phyloP scores from a whole-genome alignment of 148 eudicot species.

The Rhododendron mucronatum region DNA sequence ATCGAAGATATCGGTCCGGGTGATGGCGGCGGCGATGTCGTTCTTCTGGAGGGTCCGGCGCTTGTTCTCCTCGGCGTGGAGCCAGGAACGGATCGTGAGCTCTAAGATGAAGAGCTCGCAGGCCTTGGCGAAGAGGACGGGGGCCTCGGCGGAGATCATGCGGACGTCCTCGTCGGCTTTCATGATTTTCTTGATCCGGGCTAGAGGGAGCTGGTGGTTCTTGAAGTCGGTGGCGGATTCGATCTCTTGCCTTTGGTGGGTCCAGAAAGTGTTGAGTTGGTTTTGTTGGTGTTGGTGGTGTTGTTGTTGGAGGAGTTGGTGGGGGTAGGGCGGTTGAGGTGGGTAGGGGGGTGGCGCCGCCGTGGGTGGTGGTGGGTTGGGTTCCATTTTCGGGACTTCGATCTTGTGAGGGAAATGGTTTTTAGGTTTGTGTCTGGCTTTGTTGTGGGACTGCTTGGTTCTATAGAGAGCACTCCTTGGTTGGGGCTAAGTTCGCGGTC shows the following conservation, averaged over 20 bases:
- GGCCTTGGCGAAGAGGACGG: slow-evolving; percentile 76
- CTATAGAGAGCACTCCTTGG: neutral
- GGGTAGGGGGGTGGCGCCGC: slow-evolving; percentile 27
- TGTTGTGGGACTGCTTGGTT: neutral
- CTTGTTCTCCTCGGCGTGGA: slow-evolving; percentile 88
- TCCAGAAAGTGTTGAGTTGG: slow-evolving; percentile 85
- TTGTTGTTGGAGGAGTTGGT: neutral
- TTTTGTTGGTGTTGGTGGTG: slow-evolving; percentile 61
- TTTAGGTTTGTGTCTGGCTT: neutral
- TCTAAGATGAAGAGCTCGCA: slow-evolving; percentile 86
- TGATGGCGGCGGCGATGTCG: slow-evolving; percentile 76
- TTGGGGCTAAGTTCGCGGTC: neutral
- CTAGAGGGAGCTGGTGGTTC: slow-evolving; percentile 79
- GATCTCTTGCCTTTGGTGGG: slow-evolving; percentile 72
- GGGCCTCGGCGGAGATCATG: slow-evolving; percentile 90
- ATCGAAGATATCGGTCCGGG: slow-evolving; percentile 77
- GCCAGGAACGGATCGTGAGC: slow-evolving; percentile 76
- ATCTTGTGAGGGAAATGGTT: neutral
- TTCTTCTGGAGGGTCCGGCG: slow-evolving; percentile 75
- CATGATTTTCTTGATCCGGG: slow-evolving; percentile 89
- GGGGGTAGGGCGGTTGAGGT: slow-evolving; percentile 40
- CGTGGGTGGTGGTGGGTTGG: slow-evolving; percentile 21
- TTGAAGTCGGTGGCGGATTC: slow-evolving; percentile 69
- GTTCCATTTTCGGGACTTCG: slow-evolving; percentile 24
- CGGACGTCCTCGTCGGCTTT: slow-evolving; percentile 91